Conservation (phyloP, 169 alveolate genomes). For the Plasmodium inui region DNA sequence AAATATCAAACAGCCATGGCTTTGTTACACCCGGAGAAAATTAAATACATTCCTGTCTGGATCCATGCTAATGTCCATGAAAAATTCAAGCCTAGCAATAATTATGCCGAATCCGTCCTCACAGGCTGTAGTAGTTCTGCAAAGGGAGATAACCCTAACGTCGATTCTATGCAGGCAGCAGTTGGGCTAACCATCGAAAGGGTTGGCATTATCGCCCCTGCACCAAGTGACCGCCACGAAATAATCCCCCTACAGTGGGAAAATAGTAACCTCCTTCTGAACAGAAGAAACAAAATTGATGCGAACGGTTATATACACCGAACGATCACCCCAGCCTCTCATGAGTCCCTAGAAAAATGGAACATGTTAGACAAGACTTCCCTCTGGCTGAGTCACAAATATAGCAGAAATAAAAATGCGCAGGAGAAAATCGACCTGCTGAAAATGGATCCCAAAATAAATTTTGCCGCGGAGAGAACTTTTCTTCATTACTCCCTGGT, state of each 20-base stretch:
- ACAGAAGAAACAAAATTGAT: background rate
- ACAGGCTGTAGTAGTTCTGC: background rate
- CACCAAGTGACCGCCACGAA: background rate
- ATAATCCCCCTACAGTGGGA: background rate
- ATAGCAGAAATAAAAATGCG: conserved; percentile 17
- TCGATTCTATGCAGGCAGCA: background rate
- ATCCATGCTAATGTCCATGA: conserved; percentile 71
- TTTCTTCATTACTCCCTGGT: conserved; percentile 83
- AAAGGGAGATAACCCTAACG: background rate
- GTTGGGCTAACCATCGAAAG: background rate
- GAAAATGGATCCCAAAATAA: conserved; percentile 85
- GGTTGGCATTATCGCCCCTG: background rate
- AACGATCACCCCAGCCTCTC: background rate
- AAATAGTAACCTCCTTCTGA: background rate
- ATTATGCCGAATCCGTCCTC: background rate
- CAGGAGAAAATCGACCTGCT: conserved; percentile 53
- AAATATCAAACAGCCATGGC: conserved; percentile 86
- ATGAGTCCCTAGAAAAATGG: conserved; percentile 5
- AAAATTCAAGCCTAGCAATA: conserved; percentile 46
- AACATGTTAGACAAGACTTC: conserved; percentile 31
- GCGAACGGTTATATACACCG: background rate
- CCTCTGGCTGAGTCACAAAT: conserved; percentile 23
- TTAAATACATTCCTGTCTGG: conserved; percentile 80
- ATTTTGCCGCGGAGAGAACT: conserved; percentile 87
- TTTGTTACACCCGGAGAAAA: conserved; percentile 78